Evolutionary conservation across 2,329 filamentous ascomycete species (phyloP).

Genomic region (Phaeomoniella chlamydospora): DNA sequence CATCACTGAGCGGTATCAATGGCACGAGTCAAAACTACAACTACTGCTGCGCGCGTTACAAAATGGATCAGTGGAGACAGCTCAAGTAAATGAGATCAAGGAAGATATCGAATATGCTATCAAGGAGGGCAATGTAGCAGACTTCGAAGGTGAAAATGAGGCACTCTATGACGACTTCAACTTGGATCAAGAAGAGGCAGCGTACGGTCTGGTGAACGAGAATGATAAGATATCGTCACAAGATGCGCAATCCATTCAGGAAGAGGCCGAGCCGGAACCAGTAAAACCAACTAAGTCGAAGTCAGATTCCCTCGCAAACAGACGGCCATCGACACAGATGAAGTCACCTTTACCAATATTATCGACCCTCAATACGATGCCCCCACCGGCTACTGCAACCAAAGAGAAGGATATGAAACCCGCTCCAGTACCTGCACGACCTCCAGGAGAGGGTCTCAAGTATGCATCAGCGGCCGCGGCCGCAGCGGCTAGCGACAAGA

Average conservation of each 20-base stretch:
- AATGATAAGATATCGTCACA: slow-evolving; percentile 87
- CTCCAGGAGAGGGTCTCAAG: slow-evolving; percentile 80
- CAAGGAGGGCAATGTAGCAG: slow-evolving; percentile 70
- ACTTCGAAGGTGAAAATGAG: slow-evolving; percentile 81
- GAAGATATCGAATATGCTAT: slow-evolving; percentile 94
- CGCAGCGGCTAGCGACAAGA: slow-evolving; percentile 80
- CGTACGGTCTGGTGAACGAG: slow-evolving; percentile 66
- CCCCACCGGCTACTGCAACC: slow-evolving; percentile 15
- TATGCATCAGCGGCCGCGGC: slow-evolving; percentile 94
- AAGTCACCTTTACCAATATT: slow-evolving; percentile 90
- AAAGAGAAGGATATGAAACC: slow-evolving; percentile 71
- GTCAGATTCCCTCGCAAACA: slow-evolving; percentile 42
- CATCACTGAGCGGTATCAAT: slow-evolving; percentile 84
- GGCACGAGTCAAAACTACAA: slow-evolving; percentile 88
- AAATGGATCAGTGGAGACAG: slow-evolving; percentile 78
- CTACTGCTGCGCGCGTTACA: slow-evolving; percentile 78
- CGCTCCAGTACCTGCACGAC: slow-evolving; percentile 68
- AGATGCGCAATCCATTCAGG: slow-evolving; percentile 82
- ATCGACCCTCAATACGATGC: slow-evolving; percentile 64
- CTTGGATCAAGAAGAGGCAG: slow-evolving; percentile 80
- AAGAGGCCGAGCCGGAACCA: slow-evolving; percentile 44
- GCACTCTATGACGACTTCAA: slow-evolving; percentile 89
- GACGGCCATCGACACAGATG: slow-evolving; percentile 75
- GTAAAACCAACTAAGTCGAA: slow-evolving; percentile 42
- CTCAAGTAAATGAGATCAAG: slow-evolving; percentile 76